Base-by-base conservation (phyloP, 257 asterid genomes). In the Nicotiana benthamiana region DNA sequence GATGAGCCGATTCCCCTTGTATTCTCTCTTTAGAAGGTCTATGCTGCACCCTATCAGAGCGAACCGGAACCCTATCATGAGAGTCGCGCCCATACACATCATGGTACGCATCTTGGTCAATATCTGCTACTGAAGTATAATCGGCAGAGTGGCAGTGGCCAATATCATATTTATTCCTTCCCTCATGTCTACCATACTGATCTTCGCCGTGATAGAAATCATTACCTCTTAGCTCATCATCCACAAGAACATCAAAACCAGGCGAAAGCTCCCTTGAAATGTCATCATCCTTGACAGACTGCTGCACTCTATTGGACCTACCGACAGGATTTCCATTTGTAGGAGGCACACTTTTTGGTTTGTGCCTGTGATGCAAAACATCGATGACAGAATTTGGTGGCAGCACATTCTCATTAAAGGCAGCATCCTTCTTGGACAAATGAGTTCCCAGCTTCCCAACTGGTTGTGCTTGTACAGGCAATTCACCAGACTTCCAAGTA, bases 161-260 rank as follows among this genome's bases (percentile, higher is more conserved):
- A 30, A 84, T 86, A 75, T 88, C 90, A 27, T 88, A 89, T 61
- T 89, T 94, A 68, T 80, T 79, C 86, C 86, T 79, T 52, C 89
- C 95, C 83, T 87, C 87, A 9, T 90, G 53, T 88, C 89, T 89
- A 54, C 90, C 93, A 81, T 88, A 92, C 80, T 86, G 89, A 86
- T 90, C 98, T 81, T 94, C 95, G 63, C 83, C 85, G 16, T 89
- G 89, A 83, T 90, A 94, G 86, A 88, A 93, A 68, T 88, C 93
- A 59, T 97, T 85, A 83, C 91, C 97, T 79, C 94, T 87, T 18
- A 84, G 90, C 61, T 93, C 97, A 75, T 91, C 93, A 81, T 91
- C 97, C 36, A 94, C 98, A 32, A 94, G 96, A 84, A 94, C 97
- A 87, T 94, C 98, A 80, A 94, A 93, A 67, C 97, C 98, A 81